Conservation (phyloP, 2,329 filamentous ascomycete species). For the Colletotrichum sansevieriae region DNA sequence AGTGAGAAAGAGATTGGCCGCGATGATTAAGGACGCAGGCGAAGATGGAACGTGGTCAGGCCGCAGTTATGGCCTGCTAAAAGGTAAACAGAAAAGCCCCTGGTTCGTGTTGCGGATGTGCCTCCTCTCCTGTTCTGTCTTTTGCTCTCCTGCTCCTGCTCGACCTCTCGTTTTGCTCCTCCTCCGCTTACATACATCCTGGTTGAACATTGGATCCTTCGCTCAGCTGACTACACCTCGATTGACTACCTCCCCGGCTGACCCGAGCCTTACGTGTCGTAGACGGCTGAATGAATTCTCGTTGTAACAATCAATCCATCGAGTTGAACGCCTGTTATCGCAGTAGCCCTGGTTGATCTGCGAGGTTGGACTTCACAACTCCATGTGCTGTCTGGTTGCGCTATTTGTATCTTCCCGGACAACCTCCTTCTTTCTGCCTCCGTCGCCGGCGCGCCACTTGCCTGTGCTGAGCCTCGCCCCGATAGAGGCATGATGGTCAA, state of each 20-base stretch:
- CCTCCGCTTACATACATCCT: conserved; percentile 21
- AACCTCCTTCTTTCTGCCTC: conserved; percentile 27
- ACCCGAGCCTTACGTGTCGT: not conserved
- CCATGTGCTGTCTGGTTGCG: conserved; percentile 29
- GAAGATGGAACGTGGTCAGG: conserved; percentile 14
- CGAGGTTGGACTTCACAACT: not conserved
- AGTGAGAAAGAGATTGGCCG: conserved; percentile 1
- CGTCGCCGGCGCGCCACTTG: conserved; percentile 26
- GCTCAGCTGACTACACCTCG: conserved; percentile 9
- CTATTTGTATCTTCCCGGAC: conserved; percentile 23
- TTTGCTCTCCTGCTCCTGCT: conserved; percentile 1
- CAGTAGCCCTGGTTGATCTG: not conserved
- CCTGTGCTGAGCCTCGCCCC: conserved; percentile 35
- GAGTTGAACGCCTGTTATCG: not conserved
- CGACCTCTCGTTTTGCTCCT: conserved; percentile 10
- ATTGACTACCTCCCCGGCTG: conserved; percentile 12
- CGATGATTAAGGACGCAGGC: conserved; percentile 1
- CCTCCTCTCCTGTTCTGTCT: conserved; percentile 1
- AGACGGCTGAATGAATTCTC: not conserved
- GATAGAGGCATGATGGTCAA: conserved; percentile 29
- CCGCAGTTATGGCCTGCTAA: conserved; percentile 25
- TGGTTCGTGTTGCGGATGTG: conserved; percentile 24
- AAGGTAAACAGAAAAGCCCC: conserved; percentile 17
- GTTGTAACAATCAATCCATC: not conserved
- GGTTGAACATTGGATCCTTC: conserved; percentile 23